Evolutionary conservation across 2,329 filamentous ascomycete genomes (phyloP).

Genomic region (Aspergillus ochraceoroseus): DNA sequence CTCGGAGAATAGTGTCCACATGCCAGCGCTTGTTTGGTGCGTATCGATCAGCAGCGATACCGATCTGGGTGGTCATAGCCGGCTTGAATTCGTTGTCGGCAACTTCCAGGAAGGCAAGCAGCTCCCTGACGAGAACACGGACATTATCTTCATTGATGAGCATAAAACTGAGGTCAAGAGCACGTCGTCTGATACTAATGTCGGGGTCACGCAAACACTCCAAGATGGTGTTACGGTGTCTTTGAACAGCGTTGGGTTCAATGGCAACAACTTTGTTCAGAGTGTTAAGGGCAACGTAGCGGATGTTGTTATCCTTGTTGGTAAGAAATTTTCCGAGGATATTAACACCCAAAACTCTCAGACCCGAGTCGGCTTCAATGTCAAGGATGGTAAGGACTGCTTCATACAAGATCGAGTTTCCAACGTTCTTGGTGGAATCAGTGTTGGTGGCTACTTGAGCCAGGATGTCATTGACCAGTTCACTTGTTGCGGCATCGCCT

Average conservation of each 20-base stretch:
- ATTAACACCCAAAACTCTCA: constrained; percentile 92
- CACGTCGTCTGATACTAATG: constrained; percentile 92
- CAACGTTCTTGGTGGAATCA: constrained; percentile 95
- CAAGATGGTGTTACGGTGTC: constrained; percentile 94
- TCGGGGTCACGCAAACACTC: constrained; percentile 95
- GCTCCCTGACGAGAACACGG: constrained; percentile 82
- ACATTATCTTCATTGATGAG: constrained; percentile 97
- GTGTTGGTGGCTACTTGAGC: constrained; percentile 98
- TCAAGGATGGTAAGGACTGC: constrained; percentile 95
- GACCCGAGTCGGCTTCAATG: constrained; percentile 92
- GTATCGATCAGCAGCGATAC: constrained; percentile 91
- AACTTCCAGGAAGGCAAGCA: constrained; percentile 91
- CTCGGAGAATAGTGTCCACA: constrained; percentile 92
- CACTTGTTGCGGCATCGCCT: constrained; percentile 80
- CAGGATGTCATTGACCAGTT: constrained; percentile 97
- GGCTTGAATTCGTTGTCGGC: constrained; percentile 99
- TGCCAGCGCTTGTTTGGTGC: constrained; percentile 98
- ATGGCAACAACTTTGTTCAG: constrained; percentile 97
- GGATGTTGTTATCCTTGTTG: constrained; percentile 99
- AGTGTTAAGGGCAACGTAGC: constrained; percentile 95
- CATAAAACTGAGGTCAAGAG: constrained; percentile 96
- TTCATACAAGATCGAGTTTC: constrained; percentile 96
- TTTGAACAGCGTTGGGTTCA: constrained; percentile 93
- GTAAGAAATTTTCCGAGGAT: constrained; percentile 96
- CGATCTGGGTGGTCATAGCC: constrained; percentile 96